Evolutionary conservation across 2,329 filamentous ascomycete species (phyloP).

Genomic region (Fusarium transvaalense): DNA sequence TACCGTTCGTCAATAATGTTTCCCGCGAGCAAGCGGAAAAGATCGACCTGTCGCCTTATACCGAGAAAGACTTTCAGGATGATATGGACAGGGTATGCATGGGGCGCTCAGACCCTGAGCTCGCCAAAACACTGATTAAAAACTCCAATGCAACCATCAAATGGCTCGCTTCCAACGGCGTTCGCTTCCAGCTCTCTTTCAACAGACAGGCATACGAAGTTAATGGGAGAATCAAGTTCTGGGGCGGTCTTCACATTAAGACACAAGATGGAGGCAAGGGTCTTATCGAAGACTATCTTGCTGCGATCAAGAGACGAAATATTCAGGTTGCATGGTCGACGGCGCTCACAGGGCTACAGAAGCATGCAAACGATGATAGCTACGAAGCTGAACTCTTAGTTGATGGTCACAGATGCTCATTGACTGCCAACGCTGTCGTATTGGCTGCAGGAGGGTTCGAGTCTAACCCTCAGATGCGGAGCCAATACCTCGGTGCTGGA

Average conservation of each 20-base stretch:
- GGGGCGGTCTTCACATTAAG: conserved; percentile 21
- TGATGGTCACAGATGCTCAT: fast-evolving
- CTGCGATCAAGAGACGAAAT: conserved; percentile 1
- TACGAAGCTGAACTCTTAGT: not conserved
- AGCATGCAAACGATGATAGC: not conserved
- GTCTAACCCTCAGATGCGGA: conserved; percentile 68
- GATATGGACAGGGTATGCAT: conserved; percentile 26
- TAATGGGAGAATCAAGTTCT: conserved; percentile 18
- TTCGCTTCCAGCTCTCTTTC: conserved; percentile 21
- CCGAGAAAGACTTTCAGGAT: conserved; percentile 5
- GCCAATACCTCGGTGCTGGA: conserved; percentile 61
- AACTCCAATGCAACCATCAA: conserved; percentile 21
- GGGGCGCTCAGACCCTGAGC: conserved; percentile 19
- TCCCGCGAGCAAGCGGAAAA: conserved; percentile 3
- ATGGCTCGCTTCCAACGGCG: conserved; percentile 21
- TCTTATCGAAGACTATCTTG: conserved; percentile 20
- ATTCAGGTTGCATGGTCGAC: conserved; percentile 17
- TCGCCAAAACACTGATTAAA: conserved; percentile 4
- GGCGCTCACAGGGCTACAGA: conserved; percentile 1
- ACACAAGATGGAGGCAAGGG: conserved; percentile 22
- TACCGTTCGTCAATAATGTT: conserved; percentile 25
- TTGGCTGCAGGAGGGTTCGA: conserved; percentile 22
- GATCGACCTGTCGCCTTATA: conserved; percentile 21
- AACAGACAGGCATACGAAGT: conserved; percentile 21
- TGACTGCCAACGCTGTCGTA: not conserved